These are phyloP conservation scores for Lentinula raphanica DNA, from an alignment of 768 basidiomycete genomes.

Conservation along the genomic window DNA sequence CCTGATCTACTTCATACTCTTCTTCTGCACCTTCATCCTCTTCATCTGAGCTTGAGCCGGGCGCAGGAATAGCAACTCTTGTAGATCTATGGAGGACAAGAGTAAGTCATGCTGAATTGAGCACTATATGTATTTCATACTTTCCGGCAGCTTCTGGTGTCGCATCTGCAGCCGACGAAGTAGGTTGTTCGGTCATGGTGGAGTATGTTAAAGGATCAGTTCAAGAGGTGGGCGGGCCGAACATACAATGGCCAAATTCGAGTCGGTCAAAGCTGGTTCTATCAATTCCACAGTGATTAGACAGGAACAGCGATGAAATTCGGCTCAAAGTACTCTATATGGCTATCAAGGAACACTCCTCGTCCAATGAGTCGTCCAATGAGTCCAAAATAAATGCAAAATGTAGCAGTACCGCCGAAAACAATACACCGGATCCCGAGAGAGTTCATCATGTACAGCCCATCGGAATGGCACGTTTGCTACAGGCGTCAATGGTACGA, in stretches of 20 bases:
- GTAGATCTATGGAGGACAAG: slow-evolving; percentile 20
- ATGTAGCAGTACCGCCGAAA: too few relatives aligned
- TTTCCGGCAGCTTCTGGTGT: neutral
- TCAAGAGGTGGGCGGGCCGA: neutral
- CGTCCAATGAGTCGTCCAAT: too few relatives aligned
- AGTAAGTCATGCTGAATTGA: neutral
- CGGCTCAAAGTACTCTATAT: too few relatives aligned
- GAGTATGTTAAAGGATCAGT: neutral
- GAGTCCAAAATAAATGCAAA: too few relatives aligned
- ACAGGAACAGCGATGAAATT: too few relatives aligned
- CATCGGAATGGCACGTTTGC: too few relatives aligned
- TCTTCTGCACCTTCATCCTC: slow-evolving; percentile 33
- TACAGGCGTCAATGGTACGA: neutral
- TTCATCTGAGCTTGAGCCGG: slow-evolving; percentile 35
- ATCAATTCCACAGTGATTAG: too few relatives aligned
- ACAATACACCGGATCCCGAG: too few relatives aligned
- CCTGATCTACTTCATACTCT: slow-evolving; percentile 48
- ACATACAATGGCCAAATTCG: too few relatives aligned
- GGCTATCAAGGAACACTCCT: too few relatives aligned
- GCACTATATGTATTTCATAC: neutral
- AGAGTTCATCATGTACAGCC: too few relatives aligned
- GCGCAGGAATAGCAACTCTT: slow-evolving; percentile 47
- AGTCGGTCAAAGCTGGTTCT: neutral
- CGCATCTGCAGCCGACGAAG: neutral
- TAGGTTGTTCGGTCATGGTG: neutral